phyloP scores from a whole-genome alignment of 768 basidiomycete genomes.

The Hygrophoropsis aurantiaca region DNA sequence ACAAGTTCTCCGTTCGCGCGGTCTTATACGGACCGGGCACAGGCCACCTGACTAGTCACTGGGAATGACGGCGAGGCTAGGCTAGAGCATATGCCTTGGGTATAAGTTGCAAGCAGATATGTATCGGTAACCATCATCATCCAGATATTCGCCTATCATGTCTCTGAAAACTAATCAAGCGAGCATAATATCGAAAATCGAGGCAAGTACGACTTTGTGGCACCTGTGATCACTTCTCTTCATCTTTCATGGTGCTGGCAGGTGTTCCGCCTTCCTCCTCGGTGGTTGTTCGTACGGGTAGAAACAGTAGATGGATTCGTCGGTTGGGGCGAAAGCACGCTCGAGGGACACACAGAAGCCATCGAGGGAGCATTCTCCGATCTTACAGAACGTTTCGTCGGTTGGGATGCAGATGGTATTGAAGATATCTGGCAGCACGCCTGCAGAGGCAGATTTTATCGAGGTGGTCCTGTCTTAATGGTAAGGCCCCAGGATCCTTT shows the following conservation, averaged over 20 bases:
- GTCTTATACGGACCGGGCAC: not conserved
- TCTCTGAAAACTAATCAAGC: constrained; percentile 12
- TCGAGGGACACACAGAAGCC: constrained; percentile 73
- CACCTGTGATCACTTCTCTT: not conserved
- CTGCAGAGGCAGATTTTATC: constrained; percentile 69
- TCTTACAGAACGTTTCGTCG: constrained; percentile 57
- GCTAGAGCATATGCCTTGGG: too few relatives aligned
- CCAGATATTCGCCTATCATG: constrained; percentile 5
- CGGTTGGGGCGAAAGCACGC: constrained; percentile 75
- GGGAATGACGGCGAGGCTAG: not conserved
- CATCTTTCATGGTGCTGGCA: constrained; percentile 14
- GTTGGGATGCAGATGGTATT: constrained; percentile 62
- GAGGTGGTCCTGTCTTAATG: constrained; percentile 72
- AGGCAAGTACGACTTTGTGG: constrained; percentile 12
- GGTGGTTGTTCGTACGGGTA: constrained; percentile 75
- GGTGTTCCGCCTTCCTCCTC: constrained; percentile 67
- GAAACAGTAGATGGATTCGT: constrained; percentile 61
- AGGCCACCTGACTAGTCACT: not conserved
- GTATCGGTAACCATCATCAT: not conserved
- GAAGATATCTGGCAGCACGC: constrained; percentile 73
- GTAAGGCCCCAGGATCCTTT: constrained; percentile 23
- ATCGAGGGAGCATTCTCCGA: constrained; percentile 66
- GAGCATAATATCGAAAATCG: constrained; percentile 27
- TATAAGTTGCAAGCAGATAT: not conserved
- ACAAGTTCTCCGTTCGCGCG: too few relatives aligned